Evolutionary conservation across 2,329 filamentous ascomycete species (phyloP).

Genomic region (Hypoxylon sp.): DNA sequence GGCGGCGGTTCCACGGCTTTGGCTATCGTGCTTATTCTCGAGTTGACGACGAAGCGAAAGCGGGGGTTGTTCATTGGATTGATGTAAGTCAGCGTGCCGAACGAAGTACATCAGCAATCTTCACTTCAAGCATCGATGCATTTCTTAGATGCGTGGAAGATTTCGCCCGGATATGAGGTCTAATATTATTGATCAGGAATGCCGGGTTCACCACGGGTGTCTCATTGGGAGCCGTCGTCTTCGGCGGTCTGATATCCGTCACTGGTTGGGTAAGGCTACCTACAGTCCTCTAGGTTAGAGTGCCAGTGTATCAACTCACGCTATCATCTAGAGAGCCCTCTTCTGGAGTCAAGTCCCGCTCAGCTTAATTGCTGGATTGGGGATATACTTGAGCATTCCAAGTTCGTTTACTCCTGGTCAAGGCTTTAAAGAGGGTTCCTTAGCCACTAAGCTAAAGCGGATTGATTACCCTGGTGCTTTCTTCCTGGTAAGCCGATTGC

Average conservation of each 20-base stretch:
- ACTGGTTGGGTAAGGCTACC: conserved; percentile 76
- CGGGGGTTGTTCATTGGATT: conserved; percentile 82
- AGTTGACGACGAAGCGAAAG: conserved; percentile 76
- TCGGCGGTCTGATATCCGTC: conserved; percentile 73
- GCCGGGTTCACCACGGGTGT: conserved; percentile 80
- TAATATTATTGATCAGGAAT: conserved; percentile 62
- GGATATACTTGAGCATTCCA: conserved; percentile 77
- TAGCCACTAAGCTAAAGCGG: conserved; percentile 69
- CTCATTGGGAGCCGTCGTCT: conserved; percentile 78
- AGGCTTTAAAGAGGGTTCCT: conserved; percentile 59
- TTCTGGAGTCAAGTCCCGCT: conserved; percentile 81
- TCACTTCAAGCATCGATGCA: neutral
- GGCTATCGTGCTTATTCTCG: conserved; percentile 81
- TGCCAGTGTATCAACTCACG: conserved; percentile 31
- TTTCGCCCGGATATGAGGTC: neutral
- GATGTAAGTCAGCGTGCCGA: conserved; percentile 56
- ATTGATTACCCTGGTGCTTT: conserved; percentile 83
- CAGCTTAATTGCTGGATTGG: conserved; percentile 71
- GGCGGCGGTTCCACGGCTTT: conserved; percentile 81
- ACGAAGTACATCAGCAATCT: neutral
- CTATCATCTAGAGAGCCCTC: conserved; percentile 69
- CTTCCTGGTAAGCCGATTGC: conserved; percentile 68
- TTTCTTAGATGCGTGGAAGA: neutral
- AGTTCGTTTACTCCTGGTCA: conserved; percentile 52
- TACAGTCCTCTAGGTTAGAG: neutral